Percentiles rank a stretch among this genome's conserved stretches.
Conservation (phyloP, 805 yeast genomes). For the Myxozyma neglecta region DNA sequence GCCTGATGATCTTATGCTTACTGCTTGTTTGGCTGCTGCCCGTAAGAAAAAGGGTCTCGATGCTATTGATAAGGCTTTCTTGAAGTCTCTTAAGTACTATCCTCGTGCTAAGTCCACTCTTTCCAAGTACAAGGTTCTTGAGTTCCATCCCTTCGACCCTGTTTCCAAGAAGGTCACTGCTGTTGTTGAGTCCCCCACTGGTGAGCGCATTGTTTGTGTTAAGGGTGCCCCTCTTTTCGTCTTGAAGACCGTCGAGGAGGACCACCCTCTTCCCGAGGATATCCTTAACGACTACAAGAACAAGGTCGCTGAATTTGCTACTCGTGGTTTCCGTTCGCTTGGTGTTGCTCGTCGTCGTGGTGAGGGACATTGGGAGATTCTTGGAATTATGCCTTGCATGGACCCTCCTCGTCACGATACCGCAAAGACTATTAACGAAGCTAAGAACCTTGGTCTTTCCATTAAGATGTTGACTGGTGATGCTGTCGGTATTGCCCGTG, state of each 20-base stretch:
- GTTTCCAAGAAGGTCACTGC: conserved; percentile 96
- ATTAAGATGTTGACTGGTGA: conserved; percentile 99
- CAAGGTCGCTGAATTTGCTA: conserved; percentile 96
- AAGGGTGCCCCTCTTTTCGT: conserved; percentile 98
- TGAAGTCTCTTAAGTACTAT: conserved; percentile 81
- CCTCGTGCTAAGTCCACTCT: conserved; percentile 92
- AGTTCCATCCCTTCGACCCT: conserved; percentile 97
- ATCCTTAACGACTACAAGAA: conserved; percentile 91
- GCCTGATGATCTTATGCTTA: conserved; percentile 92
- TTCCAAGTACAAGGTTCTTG: conserved; percentile 89
- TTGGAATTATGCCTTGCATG: conserved; percentile 98
- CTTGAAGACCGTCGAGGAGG: conserved; percentile 94
- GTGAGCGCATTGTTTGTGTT: conserved; percentile 92
- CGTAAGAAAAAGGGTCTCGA: conserved; percentile 98
- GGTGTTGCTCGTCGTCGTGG: conserved; percentile 99
- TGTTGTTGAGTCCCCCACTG: conserved; percentile 91
- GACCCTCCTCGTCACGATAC: conserved; percentile 99
- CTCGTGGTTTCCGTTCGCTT: conserved; percentile 96
- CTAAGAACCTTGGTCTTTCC: conserved; percentile 85
- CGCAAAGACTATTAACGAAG: conserved; percentile 90
- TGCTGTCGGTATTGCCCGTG: conserved; percentile 98
- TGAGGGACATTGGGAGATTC: conserved; percentile 96
- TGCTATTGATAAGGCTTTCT: conserved; percentile 95
- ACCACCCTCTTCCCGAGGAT: conserved; percentile 93
- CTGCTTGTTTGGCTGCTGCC: conserved; percentile 97